These are phyloP conservation scores for Pseudocercospora pini-densiflorae DNA, from an alignment of 2,329 filamentous ascomycete species.

Conservation along the genomic window DNA sequence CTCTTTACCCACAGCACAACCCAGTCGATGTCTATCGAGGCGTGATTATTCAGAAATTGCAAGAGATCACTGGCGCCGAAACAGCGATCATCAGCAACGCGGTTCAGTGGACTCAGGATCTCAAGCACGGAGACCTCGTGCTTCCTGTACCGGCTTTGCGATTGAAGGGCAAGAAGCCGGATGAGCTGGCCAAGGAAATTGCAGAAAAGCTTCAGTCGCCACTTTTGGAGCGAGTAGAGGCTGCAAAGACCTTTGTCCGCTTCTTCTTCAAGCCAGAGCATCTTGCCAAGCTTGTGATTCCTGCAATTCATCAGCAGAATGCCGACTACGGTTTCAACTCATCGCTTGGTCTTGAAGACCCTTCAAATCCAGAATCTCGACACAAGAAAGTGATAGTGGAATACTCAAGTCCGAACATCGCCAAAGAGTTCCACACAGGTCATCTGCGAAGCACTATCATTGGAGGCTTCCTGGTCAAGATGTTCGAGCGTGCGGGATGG, in stretches of 20 bases:
- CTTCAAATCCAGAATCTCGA: slow-evolving; percentile 62
- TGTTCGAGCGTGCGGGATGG: slow-evolving; percentile 72
- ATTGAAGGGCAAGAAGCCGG: slow-evolving; percentile 68
- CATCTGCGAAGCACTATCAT: slow-evolving; percentile 79
- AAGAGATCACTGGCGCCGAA: slow-evolving; percentile 72
- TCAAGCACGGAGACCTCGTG: slow-evolving; percentile 83
- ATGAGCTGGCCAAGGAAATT: slow-evolving; percentile 61
- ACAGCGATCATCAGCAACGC: slow-evolving; percentile 72
- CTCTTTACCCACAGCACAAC: slow-evolving; percentile 67
- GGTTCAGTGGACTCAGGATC: slow-evolving; percentile 76
- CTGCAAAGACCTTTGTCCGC: slow-evolving; percentile 71
- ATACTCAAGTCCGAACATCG: slow-evolving; percentile 85
- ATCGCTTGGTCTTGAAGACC: slow-evolving; percentile 64
- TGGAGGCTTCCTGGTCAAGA: slow-evolving; percentile 71
- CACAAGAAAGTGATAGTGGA: slow-evolving; percentile 75
- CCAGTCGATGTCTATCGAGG: slow-evolving; percentile 79
- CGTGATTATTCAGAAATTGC: slow-evolving; percentile 72
- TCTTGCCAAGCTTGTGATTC: slow-evolving; percentile 69
- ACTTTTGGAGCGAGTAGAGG: slow-evolving; percentile 71
- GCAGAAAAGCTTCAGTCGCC: slow-evolving; percentile 64
- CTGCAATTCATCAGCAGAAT: slow-evolving; percentile 68
- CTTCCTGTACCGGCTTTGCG: slow-evolving; percentile 80
- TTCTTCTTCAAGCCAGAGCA: slow-evolving; percentile 79
- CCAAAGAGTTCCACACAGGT: slow-evolving; percentile 78
- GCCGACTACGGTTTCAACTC: slow-evolving; percentile 67